A percentile compares a stretch with the other conserved stretches of the same genome.
phyloP scores from a whole-genome alignment of 2,329 filamentous ascomycete genomes.

The Rhynchosporium agropyri region DNA sequence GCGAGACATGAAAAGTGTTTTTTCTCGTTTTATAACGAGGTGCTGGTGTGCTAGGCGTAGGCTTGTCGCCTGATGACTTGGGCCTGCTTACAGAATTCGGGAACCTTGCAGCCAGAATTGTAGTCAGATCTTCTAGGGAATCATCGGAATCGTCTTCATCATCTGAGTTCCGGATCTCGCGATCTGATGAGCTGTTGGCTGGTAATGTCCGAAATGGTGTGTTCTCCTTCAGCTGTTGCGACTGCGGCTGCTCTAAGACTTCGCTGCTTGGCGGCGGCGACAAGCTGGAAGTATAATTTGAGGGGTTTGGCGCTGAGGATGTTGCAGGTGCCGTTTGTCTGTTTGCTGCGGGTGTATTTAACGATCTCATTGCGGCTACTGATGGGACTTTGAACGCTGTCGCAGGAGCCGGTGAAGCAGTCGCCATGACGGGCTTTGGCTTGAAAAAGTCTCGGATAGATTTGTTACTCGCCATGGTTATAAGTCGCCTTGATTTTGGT shows the following conservation, averaged over 20 bases:
- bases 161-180: slow-evolving; percentile 69
- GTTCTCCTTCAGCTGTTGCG: slow-evolving; percentile 8
- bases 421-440: slow-evolving; percentile 11
- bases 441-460: slow-evolving; percentile 33
- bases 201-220: not conserved
- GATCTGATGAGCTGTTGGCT: slow-evolving; percentile 9
- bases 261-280: slow-evolving; percentile 28
- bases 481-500: not conserved
- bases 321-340: slow-evolving; percentile 1
- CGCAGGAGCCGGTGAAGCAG: not conserved
- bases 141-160: slow-evolving; percentile 62
- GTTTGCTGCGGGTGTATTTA: slow-evolving; percentile 8
- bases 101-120: slow-evolving; percentile 25
- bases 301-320: slow-evolving; percentile 16
- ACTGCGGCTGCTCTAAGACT: not conserved
- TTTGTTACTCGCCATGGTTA: slow-evolving; percentile 26
- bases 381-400: slow-evolving; percentile 12
- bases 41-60: slow-evolving; percentile 23
- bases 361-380: slow-evolving; percentile 14
- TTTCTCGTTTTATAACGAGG: slow-evolving; percentile 24
- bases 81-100: slow-evolving; percentile 16
- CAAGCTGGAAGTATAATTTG: slow-evolving; percentile 24
- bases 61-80: slow-evolving; percentile 23
- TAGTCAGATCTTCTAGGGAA: slow-evolving; percentile 56
- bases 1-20: slow-evolving; percentile 44